A percentile compares a stretch with the other conserved stretches of the same genome.
Conservation (phyloP, 2,329 filamentous ascomycete species). For the Talaromyces albobiverticillius region DNA sequence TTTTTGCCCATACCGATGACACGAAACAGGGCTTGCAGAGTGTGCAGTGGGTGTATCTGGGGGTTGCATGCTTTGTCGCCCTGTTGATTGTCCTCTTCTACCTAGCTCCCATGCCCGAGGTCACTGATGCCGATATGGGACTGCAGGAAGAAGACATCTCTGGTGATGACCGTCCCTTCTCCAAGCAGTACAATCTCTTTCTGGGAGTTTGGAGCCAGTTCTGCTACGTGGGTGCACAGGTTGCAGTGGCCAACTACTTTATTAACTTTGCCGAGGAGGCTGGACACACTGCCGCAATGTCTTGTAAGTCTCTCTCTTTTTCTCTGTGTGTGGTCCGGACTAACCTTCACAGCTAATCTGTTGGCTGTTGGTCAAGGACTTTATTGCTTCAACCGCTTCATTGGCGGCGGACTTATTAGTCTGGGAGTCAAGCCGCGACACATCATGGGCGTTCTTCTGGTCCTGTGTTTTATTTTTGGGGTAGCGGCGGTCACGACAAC, state of each 20-base stretch:
- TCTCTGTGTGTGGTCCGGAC: neutral
- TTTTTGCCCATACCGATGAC: constrained; percentile 64
- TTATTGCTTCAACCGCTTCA: constrained; percentile 60
- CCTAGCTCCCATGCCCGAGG: constrained; percentile 66
- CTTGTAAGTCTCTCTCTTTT: neutral
- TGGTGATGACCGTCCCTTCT: constrained; percentile 58
- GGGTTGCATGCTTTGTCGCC: constrained; percentile 70
- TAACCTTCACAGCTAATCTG: constrained; percentile 49
- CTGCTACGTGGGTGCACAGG: constrained; percentile 75
- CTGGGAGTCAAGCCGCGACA: constrained; percentile 52
- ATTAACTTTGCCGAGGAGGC: constrained; percentile 4
- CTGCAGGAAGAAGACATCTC: constrained; percentile 58
- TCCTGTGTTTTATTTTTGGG: constrained; percentile 54
- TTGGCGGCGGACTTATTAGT: constrained; percentile 56
- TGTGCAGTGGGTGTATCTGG: constrained; percentile 80
- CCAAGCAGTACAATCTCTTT: constrained; percentile 72
- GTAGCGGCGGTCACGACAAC: constrained; percentile 51
- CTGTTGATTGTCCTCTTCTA: constrained; percentile 65
- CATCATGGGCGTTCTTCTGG: constrained; percentile 55
- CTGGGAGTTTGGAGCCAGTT: constrained; percentile 75
- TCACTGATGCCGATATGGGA: constrained; percentile 68
- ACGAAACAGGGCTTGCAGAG: constrained; percentile 59
- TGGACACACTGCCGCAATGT: neutral
- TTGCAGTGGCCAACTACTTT: constrained; percentile 51
- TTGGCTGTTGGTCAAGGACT: constrained; percentile 55